Conservation (phyloP, 192 early-diverging fungal genomes). For the Piromyces sp. region DNA sequence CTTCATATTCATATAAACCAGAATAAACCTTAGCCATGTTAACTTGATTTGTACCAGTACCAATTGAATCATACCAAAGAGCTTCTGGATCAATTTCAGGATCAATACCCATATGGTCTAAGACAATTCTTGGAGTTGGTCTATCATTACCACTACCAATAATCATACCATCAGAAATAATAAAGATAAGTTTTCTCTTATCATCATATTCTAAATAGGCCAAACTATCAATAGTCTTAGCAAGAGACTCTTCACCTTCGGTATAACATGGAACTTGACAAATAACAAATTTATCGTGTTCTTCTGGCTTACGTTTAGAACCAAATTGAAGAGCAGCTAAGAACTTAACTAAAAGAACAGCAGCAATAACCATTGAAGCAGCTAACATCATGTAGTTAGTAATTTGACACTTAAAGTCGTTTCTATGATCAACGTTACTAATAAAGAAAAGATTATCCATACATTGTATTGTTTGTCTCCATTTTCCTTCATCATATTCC, state of each 20-base stretch:
- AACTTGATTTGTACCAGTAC: constrained; percentile 76
- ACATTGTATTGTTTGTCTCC: constrained; percentile 33
- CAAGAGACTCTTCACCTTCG: constrained; percentile 84
- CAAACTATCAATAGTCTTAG: constrained; percentile 81
- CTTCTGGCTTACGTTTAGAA: constrained; percentile 52
- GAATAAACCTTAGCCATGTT: constrained; percentile 97
- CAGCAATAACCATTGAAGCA: neutral
- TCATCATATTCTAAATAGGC: constrained; percentile 84
- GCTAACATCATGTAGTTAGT: neutral
- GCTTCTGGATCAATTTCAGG: constrained; percentile 58
- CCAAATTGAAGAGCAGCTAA: constrained; percentile 80
- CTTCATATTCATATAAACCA: constrained; percentile 82
- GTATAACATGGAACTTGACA: constrained; percentile 95
- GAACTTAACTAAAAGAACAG: constrained; percentile 82
- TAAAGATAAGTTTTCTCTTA: constrained; percentile 90
- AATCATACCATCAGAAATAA: constrained; percentile 94
- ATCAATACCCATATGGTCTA: constrained; percentile 88
- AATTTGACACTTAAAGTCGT: constrained; percentile 48
- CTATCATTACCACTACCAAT: constrained; percentile 90
- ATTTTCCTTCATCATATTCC: constrained; percentile 20
- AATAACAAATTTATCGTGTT: constrained; percentile 79
- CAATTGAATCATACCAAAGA: constrained; percentile 70
- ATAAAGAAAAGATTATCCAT: constrained; percentile 70
- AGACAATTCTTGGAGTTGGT: constrained; percentile 87
- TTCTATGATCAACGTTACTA: constrained; percentile 69